A percentile compares a stretch with the other conserved stretches of the same genome.
These are phyloP conservation scores for Hymenoscyphus scutula DNA, from an alignment of 2,329 filamentous ascomycete species.

Conservation along the genomic window DNA sequence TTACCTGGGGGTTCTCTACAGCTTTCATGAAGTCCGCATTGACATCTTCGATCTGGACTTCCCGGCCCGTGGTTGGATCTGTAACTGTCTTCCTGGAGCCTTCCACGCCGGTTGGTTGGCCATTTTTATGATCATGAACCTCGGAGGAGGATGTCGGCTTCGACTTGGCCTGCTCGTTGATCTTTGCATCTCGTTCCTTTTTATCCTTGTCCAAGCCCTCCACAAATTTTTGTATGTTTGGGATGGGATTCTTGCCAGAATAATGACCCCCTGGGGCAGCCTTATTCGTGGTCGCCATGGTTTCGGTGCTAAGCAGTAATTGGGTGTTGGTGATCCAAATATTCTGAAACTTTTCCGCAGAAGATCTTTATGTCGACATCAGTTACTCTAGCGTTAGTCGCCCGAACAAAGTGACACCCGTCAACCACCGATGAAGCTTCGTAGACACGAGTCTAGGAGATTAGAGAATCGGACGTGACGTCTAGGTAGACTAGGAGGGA, in stretches of 20 bases:
- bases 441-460: not conserved
- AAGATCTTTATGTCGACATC: not conserved
- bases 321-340: not conserved
- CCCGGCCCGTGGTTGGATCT: conserved; percentile 82
- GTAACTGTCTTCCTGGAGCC: conserved; percentile 62
- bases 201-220: conserved; percentile 77
- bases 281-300: conserved; percentile 18
- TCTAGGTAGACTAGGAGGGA: not conserved
- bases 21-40: conserved; percentile 67
- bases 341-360: not conserved
- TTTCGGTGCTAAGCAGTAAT: not conserved
- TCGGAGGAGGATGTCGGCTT: conserved; percentile 37
- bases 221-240: conserved; percentile 83
- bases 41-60: conserved; percentile 83
- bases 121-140: conserved; percentile 44
- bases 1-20: conserved; percentile 69
- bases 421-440: not conserved
- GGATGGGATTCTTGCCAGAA: conserved; percentile 78
- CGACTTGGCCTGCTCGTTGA: conserved; percentile 56
- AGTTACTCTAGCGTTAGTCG: not conserved
- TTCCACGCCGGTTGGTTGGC: conserved; percentile 36
- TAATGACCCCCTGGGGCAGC: conserved; percentile 64
- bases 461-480: not conserved
- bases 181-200: conserved; percentile 66
- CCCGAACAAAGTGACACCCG: not conserved